Percentiles rank a stretch among this genome's conserved stretches.
Conservation (phyloP, 2,329 filamentous ascomycete species). For the Colletotrichum sp. region DNA sequence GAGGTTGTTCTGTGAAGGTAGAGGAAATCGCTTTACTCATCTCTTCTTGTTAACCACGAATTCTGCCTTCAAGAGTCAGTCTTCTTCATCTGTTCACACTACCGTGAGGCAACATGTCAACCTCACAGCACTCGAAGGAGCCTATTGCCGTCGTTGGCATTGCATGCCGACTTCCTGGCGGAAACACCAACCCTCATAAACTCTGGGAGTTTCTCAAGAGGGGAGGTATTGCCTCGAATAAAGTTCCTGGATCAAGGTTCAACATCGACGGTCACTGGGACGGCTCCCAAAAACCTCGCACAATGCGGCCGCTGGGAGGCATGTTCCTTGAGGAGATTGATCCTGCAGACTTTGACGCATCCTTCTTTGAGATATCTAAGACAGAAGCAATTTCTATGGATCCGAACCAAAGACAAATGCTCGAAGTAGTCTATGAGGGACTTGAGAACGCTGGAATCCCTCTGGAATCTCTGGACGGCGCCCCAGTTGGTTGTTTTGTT, state of each 20-base stretch:
- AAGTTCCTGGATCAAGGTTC: slow-evolving; percentile 33
- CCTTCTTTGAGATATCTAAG: slow-evolving; percentile 26
- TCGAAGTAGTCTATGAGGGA: slow-evolving; percentile 24
- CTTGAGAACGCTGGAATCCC: slow-evolving; percentile 24
- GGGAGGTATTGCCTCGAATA: slow-evolving; percentile 32
- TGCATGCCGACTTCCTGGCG: slow-evolving; percentile 45
- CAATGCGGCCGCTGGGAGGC: slow-evolving; percentile 36
- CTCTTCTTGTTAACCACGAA: not conserved
- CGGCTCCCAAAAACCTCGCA: slow-evolving; percentile 34
- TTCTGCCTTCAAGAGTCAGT: not conserved
- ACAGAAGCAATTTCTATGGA: slow-evolving; percentile 27
- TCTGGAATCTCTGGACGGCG: not conserved
- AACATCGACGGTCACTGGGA: slow-evolving; percentile 39
- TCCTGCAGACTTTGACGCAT: slow-evolving; percentile 22
- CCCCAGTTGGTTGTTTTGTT: not conserved
- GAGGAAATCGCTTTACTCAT: not conserved
- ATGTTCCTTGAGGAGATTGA: slow-evolving; percentile 34
- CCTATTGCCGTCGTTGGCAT: slow-evolving; percentile 47
- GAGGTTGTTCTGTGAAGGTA: not conserved
- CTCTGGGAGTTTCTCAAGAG: slow-evolving; percentile 40
- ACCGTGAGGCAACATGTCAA: not conserved
- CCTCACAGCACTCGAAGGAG: not conserved
- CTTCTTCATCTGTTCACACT: not conserved
- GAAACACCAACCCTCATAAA: slow-evolving; percentile 30
- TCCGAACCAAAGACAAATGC: slow-evolving; percentile 25